These are phyloP conservation scores for Circinella umbellata DNA, from an alignment of 371 early-diverging fungal species.

Conservation along the genomic window DNA sequence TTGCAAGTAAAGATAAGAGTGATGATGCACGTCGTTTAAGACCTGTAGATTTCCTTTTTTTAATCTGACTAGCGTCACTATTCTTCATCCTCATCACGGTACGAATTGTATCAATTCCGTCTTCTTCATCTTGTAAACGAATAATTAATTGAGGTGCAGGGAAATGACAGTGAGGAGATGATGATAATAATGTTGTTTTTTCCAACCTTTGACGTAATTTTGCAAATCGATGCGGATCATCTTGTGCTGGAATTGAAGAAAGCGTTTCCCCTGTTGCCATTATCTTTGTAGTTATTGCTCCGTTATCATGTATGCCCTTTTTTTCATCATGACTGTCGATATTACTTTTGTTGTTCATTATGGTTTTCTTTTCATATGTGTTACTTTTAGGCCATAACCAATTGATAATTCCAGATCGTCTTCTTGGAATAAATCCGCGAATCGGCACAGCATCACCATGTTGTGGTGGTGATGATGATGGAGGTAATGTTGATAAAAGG, in stretches of 20 bases:
- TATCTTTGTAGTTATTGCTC: background rate
- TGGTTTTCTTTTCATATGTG: background rate
- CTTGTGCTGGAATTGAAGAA: background rate
- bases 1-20: conserved; percentile 17
- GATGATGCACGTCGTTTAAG: conserved; percentile 20
- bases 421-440: background rate
- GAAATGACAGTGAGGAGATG: conserved; percentile 63
- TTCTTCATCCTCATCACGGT: conserved; percentile 19
- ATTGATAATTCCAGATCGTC: background rate
- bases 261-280: background rate
- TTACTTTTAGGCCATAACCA: background rate
- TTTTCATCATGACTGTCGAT: background rate
- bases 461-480: conserved; percentile 3
- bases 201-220: conserved; percentile 55
- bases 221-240: conserved; percentile 34
- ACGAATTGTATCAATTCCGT: conserved; percentile 26
- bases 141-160: conserved; percentile 60
- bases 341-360: background rate
- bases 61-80: background rate
- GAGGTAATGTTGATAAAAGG: conserved; percentile 5
- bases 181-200: conserved; percentile 51
- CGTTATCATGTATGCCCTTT: too few species aligned
- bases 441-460: background rate
- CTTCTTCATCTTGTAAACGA: conserved; percentile 60
- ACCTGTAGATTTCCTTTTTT: background rate